Evolutionary conservation across 2,329 filamentous ascomycete species (phyloP).

Genomic region (Torrubiellomyces zombiae): DNA sequence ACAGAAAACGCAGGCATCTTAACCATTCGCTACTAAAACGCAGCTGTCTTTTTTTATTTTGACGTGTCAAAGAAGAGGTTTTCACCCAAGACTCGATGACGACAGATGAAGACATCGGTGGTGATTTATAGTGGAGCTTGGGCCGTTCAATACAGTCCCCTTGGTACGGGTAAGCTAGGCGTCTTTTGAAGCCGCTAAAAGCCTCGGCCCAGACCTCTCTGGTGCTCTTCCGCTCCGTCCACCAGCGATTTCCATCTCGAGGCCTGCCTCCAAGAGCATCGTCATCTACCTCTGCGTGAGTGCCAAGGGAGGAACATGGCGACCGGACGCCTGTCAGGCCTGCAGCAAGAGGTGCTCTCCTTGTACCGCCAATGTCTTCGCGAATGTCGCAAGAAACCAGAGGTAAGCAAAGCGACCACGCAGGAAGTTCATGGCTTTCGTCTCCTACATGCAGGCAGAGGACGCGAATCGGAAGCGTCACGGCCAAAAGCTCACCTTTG

Average conservation of each 20-base stretch:
- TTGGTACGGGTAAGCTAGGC: no score
- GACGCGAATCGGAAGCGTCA: no score
- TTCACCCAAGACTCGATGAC: background rate
- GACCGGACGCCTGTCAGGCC: slow-evolving; percentile 62
- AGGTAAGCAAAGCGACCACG: slow-evolving; percentile 24
- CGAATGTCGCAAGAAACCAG: slow-evolving; percentile 64
- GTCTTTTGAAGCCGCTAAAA: no score
- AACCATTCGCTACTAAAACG: slow-evolving; percentile 6
- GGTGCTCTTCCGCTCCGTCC: no score
- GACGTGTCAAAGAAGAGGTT: slow-evolving; percentile 4
- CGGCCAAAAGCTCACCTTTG: slow-evolving; percentile 8
- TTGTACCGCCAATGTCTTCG: slow-evolving; percentile 79
- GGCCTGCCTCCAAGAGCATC: no score
- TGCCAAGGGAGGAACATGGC: no score
- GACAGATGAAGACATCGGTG: background rate
- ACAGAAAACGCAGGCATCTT: slow-evolving; percentile 2
- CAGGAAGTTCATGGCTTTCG: slow-evolving; percentile 1
- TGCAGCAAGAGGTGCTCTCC: slow-evolving; percentile 77
- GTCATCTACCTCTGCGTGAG: no score
- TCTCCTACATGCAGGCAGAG: slow-evolving; percentile 2
- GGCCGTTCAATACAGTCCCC: no score
- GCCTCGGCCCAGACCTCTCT: no score
- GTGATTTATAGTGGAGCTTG: slow-evolving; percentile 6
- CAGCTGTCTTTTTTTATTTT: no score
- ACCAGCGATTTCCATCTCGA: no score